Base-by-base conservation (phyloP, 495 filamentous ascomycete genomes). In the Aspergillus ellipticus region DNA sequence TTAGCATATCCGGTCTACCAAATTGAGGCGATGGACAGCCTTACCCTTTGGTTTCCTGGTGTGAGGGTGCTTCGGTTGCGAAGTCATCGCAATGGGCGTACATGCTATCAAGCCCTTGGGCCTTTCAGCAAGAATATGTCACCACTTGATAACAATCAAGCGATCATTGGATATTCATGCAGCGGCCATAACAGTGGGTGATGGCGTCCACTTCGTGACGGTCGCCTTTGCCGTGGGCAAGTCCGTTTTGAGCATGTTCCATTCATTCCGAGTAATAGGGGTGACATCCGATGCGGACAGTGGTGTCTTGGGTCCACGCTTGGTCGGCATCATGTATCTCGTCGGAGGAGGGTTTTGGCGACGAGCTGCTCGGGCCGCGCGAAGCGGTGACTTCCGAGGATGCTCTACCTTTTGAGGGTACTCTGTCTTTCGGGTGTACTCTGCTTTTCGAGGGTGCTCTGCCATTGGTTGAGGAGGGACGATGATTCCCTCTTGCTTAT, bases 401-500 rank as follows among this genome's bases (percentile, higher is more conserved):
- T n/a, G n/a, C 7, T n/a, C n/a, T n/a, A n/a, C n/a, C n/a, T n/a
- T n/a, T n/a, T n/a, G n/a, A 5, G 45, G 29, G 17, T 56, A 53
- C 51, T 66, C 68, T 9, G 63, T 58, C 39, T 57, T 66, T 3
- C 41, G 41, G 2, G 7, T n/a, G 37, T 56, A 37, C 42, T 55
- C 53, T 33, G n/a, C 15, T 6, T 20, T 51, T 3, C 41, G 41
- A 5, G 45, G 29, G 17, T 56, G 54, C 51, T 66, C 68, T 9
- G 63, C 60, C 39, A 55, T 66, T 3, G 58, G 50, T 17, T 49
- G 61, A 0, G 60, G 50, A 5, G 72, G 70, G n/a, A 78, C 35
- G 35, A 78, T 66, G 20, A 78, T 77, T 6, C 73, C 74, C 16
- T 78, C 74, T 42, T 71, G 62, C 1, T 78, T 79, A 57, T 86